Evolutionary conservation across 257 asterid species (phyloP), one percentile per base, ranked within the genome.

Genomic region (Nicotiana tabacum): DNA sequence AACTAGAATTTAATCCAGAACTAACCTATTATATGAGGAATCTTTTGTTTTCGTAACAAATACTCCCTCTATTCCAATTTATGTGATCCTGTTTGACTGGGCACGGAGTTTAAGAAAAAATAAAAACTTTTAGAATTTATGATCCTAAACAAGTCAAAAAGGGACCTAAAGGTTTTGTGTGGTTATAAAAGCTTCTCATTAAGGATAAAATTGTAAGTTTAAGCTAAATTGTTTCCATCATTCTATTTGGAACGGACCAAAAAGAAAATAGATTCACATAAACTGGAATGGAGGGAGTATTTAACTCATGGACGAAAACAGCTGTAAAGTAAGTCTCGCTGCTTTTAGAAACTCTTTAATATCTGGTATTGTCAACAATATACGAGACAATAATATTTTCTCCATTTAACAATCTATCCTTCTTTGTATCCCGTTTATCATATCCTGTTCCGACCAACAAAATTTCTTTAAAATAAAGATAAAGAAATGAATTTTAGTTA

Each of bases 371-470:
- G 37, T 58, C 69, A 58, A 56, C 21, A 33, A 78, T 56, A 10
- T 78, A 56, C 32, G 21, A 74, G 80, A 74, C 80, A 74, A 74
- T 48, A 48, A 48, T 48, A 24, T 74, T 48, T 66, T 51, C n/a
- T 18, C 62, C 21, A 18, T 43, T 27, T 48, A 24, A 24, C 15
- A 0, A 6, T 16, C 4, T 64, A 29, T 64, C n/a, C 18, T 29
- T 64, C 39, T 29, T 29, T 64, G 69, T 29, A 29, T 29, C 9
- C 69, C n/a, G 2, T 64, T 64, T 10, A 61, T 64, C 39, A 65
- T 30, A 65, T 30, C 10, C 39, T 27, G 27, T 65, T 30, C 70
- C 21, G 15, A 29, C 15, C 9, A 12, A 65, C 29, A 27, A 12
- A 29, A 65, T 30, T 30, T 29, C 43, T 65, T 65, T 5, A 65